Conservation (phyloP, 2,329 filamentous ascomycete genomes). For the Colletotrichum siamense region DNA sequence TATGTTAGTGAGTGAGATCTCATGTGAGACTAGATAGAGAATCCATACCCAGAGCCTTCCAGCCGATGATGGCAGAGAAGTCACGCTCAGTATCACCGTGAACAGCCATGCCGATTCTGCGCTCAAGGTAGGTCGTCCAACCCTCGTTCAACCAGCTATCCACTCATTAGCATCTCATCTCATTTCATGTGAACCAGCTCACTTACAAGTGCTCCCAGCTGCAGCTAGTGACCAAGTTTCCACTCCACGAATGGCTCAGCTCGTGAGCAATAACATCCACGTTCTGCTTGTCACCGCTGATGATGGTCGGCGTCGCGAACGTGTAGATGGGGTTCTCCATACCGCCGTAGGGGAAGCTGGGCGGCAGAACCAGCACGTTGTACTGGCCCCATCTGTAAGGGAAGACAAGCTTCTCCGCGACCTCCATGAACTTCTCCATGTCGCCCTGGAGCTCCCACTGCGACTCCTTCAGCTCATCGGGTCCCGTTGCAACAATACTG, state of each 20-base stretch:
- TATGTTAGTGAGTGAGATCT: not conserved
- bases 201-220: constrained; percentile 82
- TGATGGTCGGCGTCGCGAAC: constrained; percentile 92
- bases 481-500: constrained; percentile 84
- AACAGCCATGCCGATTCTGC: constrained; percentile 76
- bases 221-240: constrained; percentile 80
- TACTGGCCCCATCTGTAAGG: constrained; percentile 95
- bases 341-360: constrained; percentile 87
- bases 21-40: not conserved
- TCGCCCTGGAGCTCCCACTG: constrained; percentile 92
- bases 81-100: constrained; percentile 88
- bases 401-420: constrained; percentile 81
- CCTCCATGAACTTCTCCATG: constrained; percentile 90
- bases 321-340: constrained; percentile 96
- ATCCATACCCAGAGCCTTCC: constrained; percentile 75
- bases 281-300: constrained; percentile 89
- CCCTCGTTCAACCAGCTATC: constrained; percentile 74
- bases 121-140: constrained; percentile 95
- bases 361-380: constrained; percentile 89
- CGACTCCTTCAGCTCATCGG: constrained; percentile 82
- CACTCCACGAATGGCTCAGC: constrained; percentile 81
- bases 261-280: constrained; percentile 96
- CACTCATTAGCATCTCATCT: not conserved
- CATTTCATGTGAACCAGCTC: too few relatives aligned
- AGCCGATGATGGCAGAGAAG: constrained; percentile 95